Evolutionary conservation across 2,329 filamentous ascomycete species (phyloP).

Genomic region (Phialophora chinensis): DNA sequence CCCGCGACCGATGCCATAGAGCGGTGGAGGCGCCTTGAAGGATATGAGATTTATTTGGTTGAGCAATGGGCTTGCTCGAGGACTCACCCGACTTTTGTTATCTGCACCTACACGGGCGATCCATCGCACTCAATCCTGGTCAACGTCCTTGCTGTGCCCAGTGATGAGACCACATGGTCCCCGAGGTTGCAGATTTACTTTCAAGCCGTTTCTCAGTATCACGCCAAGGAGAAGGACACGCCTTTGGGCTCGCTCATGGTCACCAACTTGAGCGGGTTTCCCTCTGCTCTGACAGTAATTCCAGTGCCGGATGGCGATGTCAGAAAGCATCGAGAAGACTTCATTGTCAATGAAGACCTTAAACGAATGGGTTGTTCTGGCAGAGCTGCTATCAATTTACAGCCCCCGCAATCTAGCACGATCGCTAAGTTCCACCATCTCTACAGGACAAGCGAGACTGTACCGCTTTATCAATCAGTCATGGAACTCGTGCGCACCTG

Average conservation of each 20-base stretch:
- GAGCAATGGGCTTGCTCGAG: conserved; percentile 98
- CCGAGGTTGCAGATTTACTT: conserved; percentile 81
- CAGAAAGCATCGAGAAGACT: conserved; percentile 76
- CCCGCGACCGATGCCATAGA: conserved; percentile 75
- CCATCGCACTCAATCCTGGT: conserved; percentile 77
- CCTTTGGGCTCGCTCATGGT: conserved; percentile 85
- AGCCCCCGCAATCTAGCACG: conserved; percentile 77
- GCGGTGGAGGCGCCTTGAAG: conserved; percentile 70
- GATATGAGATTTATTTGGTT: conserved; percentile 92
- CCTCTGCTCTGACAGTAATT: conserved; percentile 90
- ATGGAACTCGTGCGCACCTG: conserved; percentile 89
- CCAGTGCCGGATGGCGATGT: conserved; percentile 86
- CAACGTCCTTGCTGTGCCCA: conserved; percentile 79
- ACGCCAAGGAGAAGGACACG: conserved; percentile 83
- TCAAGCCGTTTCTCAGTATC: conserved; percentile 80
- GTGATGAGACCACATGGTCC: conserved; percentile 80
- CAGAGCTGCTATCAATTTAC: conserved; percentile 80
- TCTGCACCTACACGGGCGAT: conserved; percentile 92
- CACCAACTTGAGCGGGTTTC: conserved; percentile 90
- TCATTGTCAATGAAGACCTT: conserved; percentile 92
- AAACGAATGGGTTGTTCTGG: conserved; percentile 93
- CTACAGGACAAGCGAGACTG: conserved; percentile 83
- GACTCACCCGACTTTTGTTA: conserved; percentile 85
- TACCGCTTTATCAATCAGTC: conserved; percentile 77
- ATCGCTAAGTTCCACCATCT: conserved; percentile 90